Evolutionary conservation across 2,329 filamentous ascomycete genomes (phyloP), one percentile per base, ranked within the genome.

Genomic region (Parastagonospora nodorum): DNA sequence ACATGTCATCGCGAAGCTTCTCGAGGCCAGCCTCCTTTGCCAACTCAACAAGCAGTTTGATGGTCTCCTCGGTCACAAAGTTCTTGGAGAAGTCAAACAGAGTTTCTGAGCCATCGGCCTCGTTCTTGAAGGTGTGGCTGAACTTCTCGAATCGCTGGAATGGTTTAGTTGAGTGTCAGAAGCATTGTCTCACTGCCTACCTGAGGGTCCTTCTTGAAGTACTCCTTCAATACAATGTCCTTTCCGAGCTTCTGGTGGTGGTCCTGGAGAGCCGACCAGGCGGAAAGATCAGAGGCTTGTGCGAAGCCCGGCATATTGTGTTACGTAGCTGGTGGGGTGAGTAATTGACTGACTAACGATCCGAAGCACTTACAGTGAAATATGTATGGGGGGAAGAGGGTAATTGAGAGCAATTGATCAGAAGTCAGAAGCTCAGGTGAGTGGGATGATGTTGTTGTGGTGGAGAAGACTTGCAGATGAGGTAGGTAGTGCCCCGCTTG

Each of bases 1-100:
- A 99, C 92, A 99, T 96, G 72, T 88, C 87, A 85, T 99, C 93
- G 60, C 94, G 89, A 74, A 97, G 90, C 81, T 95, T 84, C 82
- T 96, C 92, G 33, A 99, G 77, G 63, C 88, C 88, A 60, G 93
- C 92, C 79, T 97, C 89, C 78, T 92, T 88, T 58, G 94, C 94
- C 27, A 99, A 86, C 80, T 96, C 88, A 67, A 95, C 82, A 46
- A 99, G 84, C 42, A 96, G 83, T 60, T 88, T 82, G 44, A 97
- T 81, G 4, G 93, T 97, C 78, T 97, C 92, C 64, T 96, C 90
- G 56, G 89, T 94, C 68, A 97, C 76, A 77, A 99, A 92, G 85
- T 99, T 99, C 86, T 99, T 99, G 81, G 89, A 94, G 80, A 96
- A 99, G 78, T 99, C 94, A 77, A 97, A 99, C 58, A 99, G 85